Percentiles rank a stretch among this genome's conserved stretches.
These are phyloP conservation scores for Niveomyces coronatus DNA, from an alignment of 2,329 filamentous ascomycete species.

Conservation along the genomic window DNA sequence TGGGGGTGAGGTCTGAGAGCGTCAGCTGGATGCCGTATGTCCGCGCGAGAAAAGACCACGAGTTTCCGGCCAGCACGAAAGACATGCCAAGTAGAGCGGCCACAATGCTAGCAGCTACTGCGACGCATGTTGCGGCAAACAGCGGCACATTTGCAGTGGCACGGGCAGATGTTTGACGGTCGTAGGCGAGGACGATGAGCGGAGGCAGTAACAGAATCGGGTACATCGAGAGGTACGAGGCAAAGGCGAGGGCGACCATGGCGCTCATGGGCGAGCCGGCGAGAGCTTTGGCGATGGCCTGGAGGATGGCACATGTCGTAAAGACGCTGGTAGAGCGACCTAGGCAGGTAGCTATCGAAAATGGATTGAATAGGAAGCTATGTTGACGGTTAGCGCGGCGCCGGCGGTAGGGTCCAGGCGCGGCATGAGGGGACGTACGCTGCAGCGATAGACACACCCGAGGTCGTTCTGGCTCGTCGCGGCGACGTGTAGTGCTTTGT, in stretches of 20 bases:
- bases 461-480: constrained; percentile 64
- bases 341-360: constrained; percentile 83
- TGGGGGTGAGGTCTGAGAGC: constrained; percentile 85
- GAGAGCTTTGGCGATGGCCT: constrained; percentile 73
- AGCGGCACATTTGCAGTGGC: constrained; percentile 23
- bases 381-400: constrained; percentile 3
- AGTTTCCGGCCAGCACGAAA: constrained; percentile 59
- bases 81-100: constrained; percentile 60
- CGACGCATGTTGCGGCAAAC: constrained; percentile 47
- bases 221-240: constrained; percentile 86
- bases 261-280: constrained; percentile 62
- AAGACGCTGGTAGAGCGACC: constrained; percentile 83
- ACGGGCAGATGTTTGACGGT: constrained; percentile 38
- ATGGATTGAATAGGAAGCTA: constrained; percentile 90
- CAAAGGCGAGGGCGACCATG: constrained; percentile 76
- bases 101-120: constrained; percentile 44
- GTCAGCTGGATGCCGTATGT: constrained; percentile 92
- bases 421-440: constrained; percentile 41
- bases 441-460: constrained; percentile 64
- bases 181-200: constrained; percentile 69
- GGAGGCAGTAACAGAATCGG: constrained; percentile 80
- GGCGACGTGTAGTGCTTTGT: constrained; percentile 70
- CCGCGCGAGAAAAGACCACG: constrained; percentile 78
- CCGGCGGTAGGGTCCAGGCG: no score
- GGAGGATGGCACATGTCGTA: constrained; percentile 77